These are phyloP conservation scores for Acanthamoeba triangularis DNA, from an alignment of 208 protist genomes.

Conservation along the genomic window DNA sequence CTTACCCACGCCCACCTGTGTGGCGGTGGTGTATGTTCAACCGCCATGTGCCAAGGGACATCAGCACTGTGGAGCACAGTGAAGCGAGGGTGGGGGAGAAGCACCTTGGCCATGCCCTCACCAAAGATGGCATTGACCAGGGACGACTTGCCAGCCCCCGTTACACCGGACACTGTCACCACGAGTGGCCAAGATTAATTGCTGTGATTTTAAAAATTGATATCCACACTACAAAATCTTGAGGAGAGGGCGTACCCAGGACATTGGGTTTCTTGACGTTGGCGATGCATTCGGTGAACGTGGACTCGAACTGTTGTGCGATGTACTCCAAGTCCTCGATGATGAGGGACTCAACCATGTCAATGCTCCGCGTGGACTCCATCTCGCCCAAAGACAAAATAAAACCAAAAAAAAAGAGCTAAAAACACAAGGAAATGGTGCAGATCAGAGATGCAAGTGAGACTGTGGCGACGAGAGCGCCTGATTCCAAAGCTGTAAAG, in stretches of 20 bases:
- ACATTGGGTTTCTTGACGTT: conserved; percentile 71
- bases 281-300: conserved; percentile 33
- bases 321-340: conserved; percentile 69
- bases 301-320: conserved; percentile 49
- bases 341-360: conserved; percentile 32
- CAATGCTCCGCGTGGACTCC: conserved; percentile 38
- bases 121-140: conserved; percentile 76
- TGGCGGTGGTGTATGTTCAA: not conserved
- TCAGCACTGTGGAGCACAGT: too few species aligned
- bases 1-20: conserved; percentile 34
- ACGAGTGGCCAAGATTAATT: too few species aligned
- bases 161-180: conserved; percentile 22
- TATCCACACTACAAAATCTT: not conserved
- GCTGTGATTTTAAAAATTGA: not conserved
- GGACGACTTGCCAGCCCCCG: conserved; percentile 53
- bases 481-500: too few species aligned
- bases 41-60: not conserved
- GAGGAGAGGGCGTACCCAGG: not conserved
- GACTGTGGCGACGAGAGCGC: too few species aligned
- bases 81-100: too few species aligned
- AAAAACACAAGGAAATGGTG: not conserved
- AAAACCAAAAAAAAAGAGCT: not conserved
- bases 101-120: conserved; percentile 51
- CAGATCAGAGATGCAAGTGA: too few species aligned
- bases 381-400: not conserved